These are phyloP conservation scores for Cercospora zeae-maydis DNA, from an alignment of 2,329 filamentous ascomycete species.

Conservation along the genomic window DNA sequence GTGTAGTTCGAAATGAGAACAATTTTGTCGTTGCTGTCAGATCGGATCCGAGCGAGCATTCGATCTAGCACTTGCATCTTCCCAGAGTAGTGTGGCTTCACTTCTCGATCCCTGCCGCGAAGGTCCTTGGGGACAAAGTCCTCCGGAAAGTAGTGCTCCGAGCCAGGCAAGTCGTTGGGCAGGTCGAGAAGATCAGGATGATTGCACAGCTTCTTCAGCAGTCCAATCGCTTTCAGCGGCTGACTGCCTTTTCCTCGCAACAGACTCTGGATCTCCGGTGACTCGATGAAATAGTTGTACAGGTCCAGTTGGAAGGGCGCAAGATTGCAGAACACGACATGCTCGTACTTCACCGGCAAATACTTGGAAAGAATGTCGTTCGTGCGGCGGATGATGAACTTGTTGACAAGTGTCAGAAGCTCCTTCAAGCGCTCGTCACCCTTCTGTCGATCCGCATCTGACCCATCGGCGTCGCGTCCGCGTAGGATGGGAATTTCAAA, in stretches of 20 bases:
- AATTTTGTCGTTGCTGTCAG: slow-evolving; percentile 98
- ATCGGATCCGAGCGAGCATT: slow-evolving; percentile 92
- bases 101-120: slow-evolving; percentile 82
- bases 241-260: slow-evolving; percentile 92
- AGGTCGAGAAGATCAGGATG: slow-evolving; percentile 90
- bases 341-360: slow-evolving; percentile 95
- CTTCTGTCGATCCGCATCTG: slow-evolving; percentile 73
- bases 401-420: slow-evolving; percentile 82
- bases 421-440: slow-evolving; percentile 81
- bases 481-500: slow-evolving; percentile 90
- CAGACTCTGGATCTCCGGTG: slow-evolving; percentile 87
- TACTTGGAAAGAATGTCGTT: slow-evolving; percentile 99
- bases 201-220: slow-evolving; percentile 98
- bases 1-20: slow-evolving; percentile 99
- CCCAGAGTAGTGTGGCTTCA: slow-evolving; percentile 94
- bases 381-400: slow-evolving; percentile 95
- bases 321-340: slow-evolving; percentile 96
- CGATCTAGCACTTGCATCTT: slow-evolving; percentile 95
- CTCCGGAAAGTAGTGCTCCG: slow-evolving; percentile 73
- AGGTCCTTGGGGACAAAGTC: slow-evolving; percentile 86
- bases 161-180: slow-evolving; percentile 78
- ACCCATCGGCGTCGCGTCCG: slow-evolving; percentile 85
- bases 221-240: slow-evolving; percentile 90
- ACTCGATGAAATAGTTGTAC: slow-evolving; percentile 96
- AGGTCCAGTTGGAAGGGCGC: slow-evolving; percentile 88